Evolutionary conservation across 2,329 filamentous ascomycete species (phyloP).

Genomic region (Pseudopithomyces maydicus): DNA sequence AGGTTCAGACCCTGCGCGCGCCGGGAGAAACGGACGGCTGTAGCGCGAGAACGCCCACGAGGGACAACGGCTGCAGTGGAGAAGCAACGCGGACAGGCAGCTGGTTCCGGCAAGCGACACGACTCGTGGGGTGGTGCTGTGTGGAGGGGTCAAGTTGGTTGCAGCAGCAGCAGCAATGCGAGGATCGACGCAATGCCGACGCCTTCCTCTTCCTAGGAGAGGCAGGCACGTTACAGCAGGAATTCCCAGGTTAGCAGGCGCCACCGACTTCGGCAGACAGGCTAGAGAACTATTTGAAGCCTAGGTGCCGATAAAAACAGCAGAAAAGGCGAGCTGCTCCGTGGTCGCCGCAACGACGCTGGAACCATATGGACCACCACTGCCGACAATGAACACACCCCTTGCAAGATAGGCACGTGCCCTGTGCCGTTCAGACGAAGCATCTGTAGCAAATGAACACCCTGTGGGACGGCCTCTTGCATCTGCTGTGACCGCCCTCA

Average conservation of each 20-base stretch:
- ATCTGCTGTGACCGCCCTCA: neutral
- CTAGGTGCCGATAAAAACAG: too few species aligned
- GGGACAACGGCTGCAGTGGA: conserved; percentile 10
- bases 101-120: neutral
- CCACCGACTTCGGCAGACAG: neutral
- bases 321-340: neutral
- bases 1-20: conserved; percentile 14
- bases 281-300: too few species aligned
- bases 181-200: neutral
- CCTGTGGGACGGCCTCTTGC: neutral
- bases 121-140: neutral
- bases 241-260: neutral
- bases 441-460: neutral
- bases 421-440: neutral
- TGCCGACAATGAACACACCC: too few species aligned
- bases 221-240: conserved; percentile 1
- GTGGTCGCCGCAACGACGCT: neutral
- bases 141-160: too few species aligned
- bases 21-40: conserved; percentile 4
- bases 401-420: neutral
- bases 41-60: neutral
- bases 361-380: too few species aligned
- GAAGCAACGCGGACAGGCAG: conserved; percentile 10
- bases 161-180: too few species aligned
- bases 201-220: neutral